Percentiles rank a stretch among this genome's conserved stretches.
phyloP scores from a whole-genome alignment of 768 basidiomycete species.

The Tubosaeta brunneosetosa region DNA sequence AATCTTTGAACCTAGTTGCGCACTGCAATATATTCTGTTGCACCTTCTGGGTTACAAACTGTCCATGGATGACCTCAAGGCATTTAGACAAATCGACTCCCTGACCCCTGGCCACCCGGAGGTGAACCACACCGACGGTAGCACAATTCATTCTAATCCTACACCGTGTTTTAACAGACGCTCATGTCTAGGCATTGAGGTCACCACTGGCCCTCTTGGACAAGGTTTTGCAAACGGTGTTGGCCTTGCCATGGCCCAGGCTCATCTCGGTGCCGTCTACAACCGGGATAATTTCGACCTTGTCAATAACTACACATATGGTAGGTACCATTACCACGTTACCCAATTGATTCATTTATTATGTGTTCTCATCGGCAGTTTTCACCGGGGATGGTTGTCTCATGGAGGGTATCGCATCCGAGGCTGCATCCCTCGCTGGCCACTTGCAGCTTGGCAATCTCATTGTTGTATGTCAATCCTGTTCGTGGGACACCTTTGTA shows the following conservation, averaged over 20 bases:
- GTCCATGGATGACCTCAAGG: constrained; percentile 87
- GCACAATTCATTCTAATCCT: neutral
- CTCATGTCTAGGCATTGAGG: constrained; percentile 57
- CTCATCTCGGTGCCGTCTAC: constrained; percentile 83
- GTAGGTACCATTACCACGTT: constrained; percentile 34
- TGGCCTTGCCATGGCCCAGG: constrained; percentile 90
- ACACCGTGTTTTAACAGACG: constrained; percentile 6
- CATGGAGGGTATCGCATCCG: constrained; percentile 94
- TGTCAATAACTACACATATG: constrained; percentile 86
- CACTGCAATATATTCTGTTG: constrained; percentile 87
- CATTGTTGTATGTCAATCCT: constrained; percentile 62
- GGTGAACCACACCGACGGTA: constrained; percentile 60
- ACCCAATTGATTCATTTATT: neutral
- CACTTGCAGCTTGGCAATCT: constrained; percentile 92
- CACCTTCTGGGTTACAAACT: constrained; percentile 92
- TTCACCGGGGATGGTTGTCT: constrained; percentile 95
- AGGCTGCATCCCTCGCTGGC: constrained; percentile 89
- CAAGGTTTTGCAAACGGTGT: constrained; percentile 94
- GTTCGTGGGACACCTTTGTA: constrained; percentile 6
- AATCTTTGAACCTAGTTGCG: constrained; percentile 54
- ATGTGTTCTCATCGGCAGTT: constrained; percentile 38
- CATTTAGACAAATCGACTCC: constrained; percentile 88
- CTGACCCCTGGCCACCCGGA: constrained; percentile 95
- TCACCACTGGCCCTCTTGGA: constrained; percentile 94
- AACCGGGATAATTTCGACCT: constrained; percentile 83